Percentiles rank a stretch among this genome's conserved stretches.
phyloP scores from a whole-genome alignment of 345 rosid species.

The Euphorbia pulcherrima region DNA sequence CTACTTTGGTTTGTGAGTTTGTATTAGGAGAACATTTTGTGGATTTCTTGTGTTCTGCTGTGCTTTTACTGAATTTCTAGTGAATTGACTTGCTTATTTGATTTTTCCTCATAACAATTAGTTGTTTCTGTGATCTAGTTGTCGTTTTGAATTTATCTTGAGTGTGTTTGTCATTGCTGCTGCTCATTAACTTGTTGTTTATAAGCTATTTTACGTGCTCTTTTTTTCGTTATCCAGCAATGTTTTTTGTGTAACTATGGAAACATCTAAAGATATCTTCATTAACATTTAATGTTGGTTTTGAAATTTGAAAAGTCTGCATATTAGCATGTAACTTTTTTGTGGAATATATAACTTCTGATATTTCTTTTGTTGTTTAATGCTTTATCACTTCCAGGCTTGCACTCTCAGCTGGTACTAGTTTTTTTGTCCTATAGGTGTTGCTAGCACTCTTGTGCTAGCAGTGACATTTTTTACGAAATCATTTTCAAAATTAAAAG shows the following conservation, averaged over 20 bases:
- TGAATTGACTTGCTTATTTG: background rate
- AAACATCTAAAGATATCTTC: background rate
- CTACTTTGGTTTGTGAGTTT: background rate
- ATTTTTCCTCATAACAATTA: too few species aligned
- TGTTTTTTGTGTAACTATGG: background rate
- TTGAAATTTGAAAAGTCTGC: background rate
- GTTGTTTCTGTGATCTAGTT: background rate
- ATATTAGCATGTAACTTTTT: too few species aligned
- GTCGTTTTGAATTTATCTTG: background rate
- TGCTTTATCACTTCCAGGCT: background rate
- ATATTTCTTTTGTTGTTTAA: background rate
- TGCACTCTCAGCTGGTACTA: background rate
- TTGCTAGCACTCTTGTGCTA: background rate
- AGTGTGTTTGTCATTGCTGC: background rate
- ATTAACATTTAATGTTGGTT: background rate
- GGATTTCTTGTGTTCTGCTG: background rate
- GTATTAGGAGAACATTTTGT: background rate
- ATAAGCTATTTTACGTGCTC: too few species aligned
- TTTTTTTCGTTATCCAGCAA: background rate
- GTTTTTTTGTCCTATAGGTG: background rate
- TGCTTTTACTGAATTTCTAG: background rate
- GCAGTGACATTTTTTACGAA: background rate
- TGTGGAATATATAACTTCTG: background rate
- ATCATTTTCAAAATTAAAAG: background rate
- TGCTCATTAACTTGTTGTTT: background rate